Evolutionary conservation across 257 asterid species (phyloP).

Genomic region (Nicotiana noctiflora): DNA sequence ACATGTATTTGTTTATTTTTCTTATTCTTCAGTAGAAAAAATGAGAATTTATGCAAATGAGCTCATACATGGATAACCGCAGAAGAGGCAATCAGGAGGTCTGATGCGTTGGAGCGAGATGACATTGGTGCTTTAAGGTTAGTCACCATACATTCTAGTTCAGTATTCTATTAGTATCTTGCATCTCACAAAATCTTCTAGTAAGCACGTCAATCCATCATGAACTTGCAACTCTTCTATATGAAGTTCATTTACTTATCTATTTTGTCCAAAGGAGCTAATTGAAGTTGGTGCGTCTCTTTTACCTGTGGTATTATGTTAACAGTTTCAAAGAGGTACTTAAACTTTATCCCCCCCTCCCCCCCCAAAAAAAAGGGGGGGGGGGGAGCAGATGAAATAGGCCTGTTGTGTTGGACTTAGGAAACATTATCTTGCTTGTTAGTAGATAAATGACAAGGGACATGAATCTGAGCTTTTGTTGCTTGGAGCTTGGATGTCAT

Average conservation of each 20-base stretch:
- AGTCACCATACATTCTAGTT: constrained; percentile 8
- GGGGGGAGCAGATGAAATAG: neutral
- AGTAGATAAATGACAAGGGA: neutral
- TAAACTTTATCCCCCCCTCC: too few species aligned
- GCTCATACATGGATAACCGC: constrained; percentile 14
- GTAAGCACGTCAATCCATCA: neutral
- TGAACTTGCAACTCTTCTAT: neutral
- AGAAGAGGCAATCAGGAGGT: constrained; percentile 87
- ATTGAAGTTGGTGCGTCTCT: too few species aligned
- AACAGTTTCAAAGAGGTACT: too few species aligned
- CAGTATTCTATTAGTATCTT: neutral
- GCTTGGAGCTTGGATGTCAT: neutral
- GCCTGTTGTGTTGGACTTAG: neutral
- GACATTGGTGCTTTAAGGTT: constrained; percentile 64
- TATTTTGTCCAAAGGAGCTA: neutral
- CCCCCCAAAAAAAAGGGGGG: neutral
- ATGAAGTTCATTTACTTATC: neutral
- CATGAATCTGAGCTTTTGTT: neutral
- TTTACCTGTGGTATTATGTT: too few species aligned
- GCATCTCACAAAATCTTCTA: neutral
- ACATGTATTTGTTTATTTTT: neutral
- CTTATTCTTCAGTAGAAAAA: neutral
- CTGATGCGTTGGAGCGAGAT: constrained; percentile 68
- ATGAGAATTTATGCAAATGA: neutral
- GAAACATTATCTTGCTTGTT: neutral